Conservation (phyloP, 257 asterid genomes). For the Solanum commersonii region DNA sequence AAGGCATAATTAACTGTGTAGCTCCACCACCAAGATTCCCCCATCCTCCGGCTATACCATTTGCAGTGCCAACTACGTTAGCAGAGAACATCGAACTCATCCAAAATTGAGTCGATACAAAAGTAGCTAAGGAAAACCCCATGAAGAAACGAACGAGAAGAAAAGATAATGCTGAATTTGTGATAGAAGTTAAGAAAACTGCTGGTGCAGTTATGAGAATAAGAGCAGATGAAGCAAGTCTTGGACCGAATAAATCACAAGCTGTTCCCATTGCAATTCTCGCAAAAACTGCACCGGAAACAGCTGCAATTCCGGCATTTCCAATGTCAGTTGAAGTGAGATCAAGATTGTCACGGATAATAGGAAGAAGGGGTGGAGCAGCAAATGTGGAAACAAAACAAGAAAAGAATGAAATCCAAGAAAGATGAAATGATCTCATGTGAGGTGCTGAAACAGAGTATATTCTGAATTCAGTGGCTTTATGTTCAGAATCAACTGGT, state of each 20-base stretch:
- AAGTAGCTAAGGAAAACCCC: constrained; percentile 73
- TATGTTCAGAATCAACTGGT: constrained; percentile 79
- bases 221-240: constrained; percentile 61
- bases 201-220: constrained; percentile 70
- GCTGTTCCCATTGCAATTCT: constrained; percentile 82
- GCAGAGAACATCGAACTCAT: constrained; percentile 73
- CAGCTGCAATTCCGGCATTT: constrained; percentile 82
- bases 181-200: constrained; percentile 41
- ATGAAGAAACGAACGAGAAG: constrained; percentile 60
- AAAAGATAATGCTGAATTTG: constrained; percentile 34
- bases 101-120: constrained; percentile 90
- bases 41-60: constrained; percentile 87
- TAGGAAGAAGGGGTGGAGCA: constrained; percentile 72
- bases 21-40: constrained; percentile 96
- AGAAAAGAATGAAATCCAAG: constrained; percentile 81
- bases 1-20: constrained; percentile 79
- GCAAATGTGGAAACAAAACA: constrained; percentile 90
- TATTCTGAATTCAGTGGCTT: constrained; percentile 42
- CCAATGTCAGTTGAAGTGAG: constrained; percentile 80
- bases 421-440: constrained; percentile 80
- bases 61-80: constrained; percentile 67
- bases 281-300: constrained; percentile 78
- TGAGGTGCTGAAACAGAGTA: constrained; percentile 57
- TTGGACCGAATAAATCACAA: constrained; percentile 73
- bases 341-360: constrained; percentile 76